Conservation (phyloP, 106 monocot genomes). For the Gastrodia elata region DNA sequence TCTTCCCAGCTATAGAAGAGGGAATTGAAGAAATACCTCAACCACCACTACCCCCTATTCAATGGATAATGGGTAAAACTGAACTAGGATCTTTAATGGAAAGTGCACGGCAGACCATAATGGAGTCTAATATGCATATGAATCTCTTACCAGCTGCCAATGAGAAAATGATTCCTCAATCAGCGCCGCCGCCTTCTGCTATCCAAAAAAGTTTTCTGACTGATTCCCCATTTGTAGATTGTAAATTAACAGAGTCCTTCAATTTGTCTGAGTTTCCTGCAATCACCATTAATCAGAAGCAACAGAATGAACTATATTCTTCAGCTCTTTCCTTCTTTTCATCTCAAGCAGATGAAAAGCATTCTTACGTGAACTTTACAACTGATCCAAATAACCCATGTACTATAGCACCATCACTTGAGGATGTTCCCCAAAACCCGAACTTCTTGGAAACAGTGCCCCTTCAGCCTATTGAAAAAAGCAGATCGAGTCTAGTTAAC, state of each 20-base stretch:
- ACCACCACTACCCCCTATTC: conserved; percentile 77
- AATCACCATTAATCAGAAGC: conserved; percentile 8
- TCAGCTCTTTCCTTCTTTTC: conserved; percentile 7
- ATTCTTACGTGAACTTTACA: conserved; percentile 5
- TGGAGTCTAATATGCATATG: conserved; percentile 2
- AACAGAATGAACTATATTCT: conserved; percentile 5
- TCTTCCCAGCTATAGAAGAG: conserved; percentile 12
- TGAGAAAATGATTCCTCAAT: conserved; percentile 9
- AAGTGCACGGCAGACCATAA: conserved; percentile 4
- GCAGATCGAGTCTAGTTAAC: conserved; percentile 15
- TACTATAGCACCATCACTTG: conserved; percentile 4
- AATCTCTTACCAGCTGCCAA: not conserved
- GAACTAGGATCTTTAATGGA: conserved; percentile 17
- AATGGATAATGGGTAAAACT: conserved; percentile 81
- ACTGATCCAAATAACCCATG: not conserved
- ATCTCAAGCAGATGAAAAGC: conserved; percentile 14
- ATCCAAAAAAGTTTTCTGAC: conserved; percentile 5
- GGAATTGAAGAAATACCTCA: conserved; percentile 47
- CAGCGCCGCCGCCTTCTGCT: conserved; percentile 1
- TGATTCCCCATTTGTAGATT: conserved; percentile 5
- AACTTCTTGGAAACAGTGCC: conserved; percentile 4
- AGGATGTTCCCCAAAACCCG: conserved; percentile 6
- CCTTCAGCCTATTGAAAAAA: conserved; percentile 11
- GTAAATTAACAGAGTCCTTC: conserved; percentile 9
- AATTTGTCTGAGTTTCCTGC: conserved; percentile 30